Evolutionary conservation across 345 rosid genomes (phyloP).

Genomic region (Trapa incisa): DNA sequence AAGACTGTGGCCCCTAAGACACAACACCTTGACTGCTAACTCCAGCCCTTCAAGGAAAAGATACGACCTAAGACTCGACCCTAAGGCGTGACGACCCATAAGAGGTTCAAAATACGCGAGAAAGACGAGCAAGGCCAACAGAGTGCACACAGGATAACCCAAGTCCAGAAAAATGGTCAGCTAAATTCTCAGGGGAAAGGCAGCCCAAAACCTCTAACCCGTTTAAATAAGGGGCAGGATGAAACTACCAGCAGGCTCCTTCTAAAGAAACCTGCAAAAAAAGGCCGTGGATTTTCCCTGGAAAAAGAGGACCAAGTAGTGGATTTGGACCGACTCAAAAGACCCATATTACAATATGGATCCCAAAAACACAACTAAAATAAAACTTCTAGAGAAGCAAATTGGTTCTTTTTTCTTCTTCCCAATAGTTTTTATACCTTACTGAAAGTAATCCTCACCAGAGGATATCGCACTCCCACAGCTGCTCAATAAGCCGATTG

Average conservation of each 20-base stretch:
- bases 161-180: neutral
- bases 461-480: conserved; percentile 85
- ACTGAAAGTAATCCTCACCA: conserved; percentile 26
- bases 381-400: neutral
- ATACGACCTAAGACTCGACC: neutral
- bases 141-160: neutral
- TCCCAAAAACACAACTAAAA: conserved; percentile 46
- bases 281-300: conserved; percentile 13
- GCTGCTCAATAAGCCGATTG: conserved; percentile 47
- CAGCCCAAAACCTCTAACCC: conserved; percentile 2
- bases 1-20: neutral
- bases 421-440: neutral
- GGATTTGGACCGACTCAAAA: conserved; percentile 11
- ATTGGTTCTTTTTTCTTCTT: neutral
- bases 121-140: neutral
- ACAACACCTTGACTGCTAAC: neutral
- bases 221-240: neutral
- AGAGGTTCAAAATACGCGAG: neutral
- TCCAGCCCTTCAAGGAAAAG: conserved; percentile 3
- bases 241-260: neutral
- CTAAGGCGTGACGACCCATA: neutral
- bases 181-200: conserved; percentile 2
- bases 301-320: conserved; percentile 41
- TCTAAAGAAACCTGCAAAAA: too few relatives aligned
- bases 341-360: conserved; percentile 44